A percentile compares a stretch with the other conserved stretches of the same genome.
phyloP scores from a whole-genome alignment of 345 rosid species.

The Eutrema japonicum region DNA sequence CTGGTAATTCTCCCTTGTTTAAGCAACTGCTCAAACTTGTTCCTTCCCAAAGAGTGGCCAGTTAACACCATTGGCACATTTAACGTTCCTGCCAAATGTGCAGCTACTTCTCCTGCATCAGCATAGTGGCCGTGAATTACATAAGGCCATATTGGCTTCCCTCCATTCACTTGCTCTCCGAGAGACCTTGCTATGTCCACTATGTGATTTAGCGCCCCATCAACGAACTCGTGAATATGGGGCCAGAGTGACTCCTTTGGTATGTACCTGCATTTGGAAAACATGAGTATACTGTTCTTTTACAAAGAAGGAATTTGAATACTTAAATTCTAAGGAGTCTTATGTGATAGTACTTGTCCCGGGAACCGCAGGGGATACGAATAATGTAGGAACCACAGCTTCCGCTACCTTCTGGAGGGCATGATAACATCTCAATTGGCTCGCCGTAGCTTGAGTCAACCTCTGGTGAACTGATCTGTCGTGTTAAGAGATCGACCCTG shows the following conservation, averaged over 20 bases:
- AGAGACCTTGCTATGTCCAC: conserved; percentile 88
- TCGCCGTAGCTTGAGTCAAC: conserved; percentile 99
- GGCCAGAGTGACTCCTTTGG: conserved; percentile 91
- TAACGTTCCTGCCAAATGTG: conserved; percentile 86
- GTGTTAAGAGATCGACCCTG: conserved; percentile 93
- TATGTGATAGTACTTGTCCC: conserved; percentile 73
- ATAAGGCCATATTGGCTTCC: conserved; percentile 91
- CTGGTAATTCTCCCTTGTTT: conserved; percentile 87
- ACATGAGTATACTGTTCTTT: conserved; percentile 12
- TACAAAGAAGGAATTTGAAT: not conserved
- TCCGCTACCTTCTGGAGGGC: conserved; percentile 63
- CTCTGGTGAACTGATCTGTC: conserved; percentile 83
- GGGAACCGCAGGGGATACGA: conserved; percentile 92
- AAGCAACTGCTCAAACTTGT: conserved; percentile 94
- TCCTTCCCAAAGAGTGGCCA: conserved; percentile 96
- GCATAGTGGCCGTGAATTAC: conserved; percentile 97
- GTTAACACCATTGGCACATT: conserved; percentile 98
- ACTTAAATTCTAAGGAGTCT: conserved; percentile 41
- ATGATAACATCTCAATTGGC: conserved; percentile 84
- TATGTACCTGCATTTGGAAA: conserved; percentile 35
- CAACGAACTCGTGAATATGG: conserved; percentile 89
- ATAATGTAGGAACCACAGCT: conserved; percentile 87
- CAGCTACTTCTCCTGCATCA: conserved; percentile 95
- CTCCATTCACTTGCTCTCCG: conserved; percentile 78
- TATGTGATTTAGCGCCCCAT: conserved; percentile 88